Evolutionary conservation across 495 filamentous ascomycete species (phyloP).

Genomic region (Aspergillus bridgeri): DNA sequence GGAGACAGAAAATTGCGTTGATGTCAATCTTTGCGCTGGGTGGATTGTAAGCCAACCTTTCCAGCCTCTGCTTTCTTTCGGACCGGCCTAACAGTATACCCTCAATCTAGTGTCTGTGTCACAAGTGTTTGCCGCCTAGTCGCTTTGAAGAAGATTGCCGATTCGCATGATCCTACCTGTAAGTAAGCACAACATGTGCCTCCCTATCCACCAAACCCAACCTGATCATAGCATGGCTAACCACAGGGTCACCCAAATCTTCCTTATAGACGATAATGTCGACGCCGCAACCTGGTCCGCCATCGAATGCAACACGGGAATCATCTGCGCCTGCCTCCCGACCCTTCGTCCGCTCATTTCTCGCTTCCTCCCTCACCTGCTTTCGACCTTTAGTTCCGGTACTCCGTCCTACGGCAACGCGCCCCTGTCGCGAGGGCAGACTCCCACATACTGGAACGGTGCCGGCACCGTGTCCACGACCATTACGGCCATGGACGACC

Average conservation of each 20-base stretch:
- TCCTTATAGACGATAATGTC: constrained; percentile 48
- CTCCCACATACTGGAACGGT: constrained; percentile 31
- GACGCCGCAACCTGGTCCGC: constrained; percentile 70
- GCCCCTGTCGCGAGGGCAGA: constrained; percentile 14
- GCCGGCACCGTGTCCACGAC: constrained; percentile 28
- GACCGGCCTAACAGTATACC: background rate
- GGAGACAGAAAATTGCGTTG: constrained; percentile 45
- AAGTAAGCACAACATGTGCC: constrained; percentile 7
- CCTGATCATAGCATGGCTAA: background rate
- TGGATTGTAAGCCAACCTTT: constrained; percentile 40
- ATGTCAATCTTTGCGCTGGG: constrained; percentile 50
- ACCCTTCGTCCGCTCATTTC: constrained; percentile 76
- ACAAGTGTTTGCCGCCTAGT: constrained; percentile 42
- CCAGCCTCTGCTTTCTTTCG: background rate
- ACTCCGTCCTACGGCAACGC: constrained; percentile 14
- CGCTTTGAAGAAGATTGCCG: constrained; percentile 34
- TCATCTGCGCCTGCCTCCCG: constrained; percentile 84
- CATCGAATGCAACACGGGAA: constrained; percentile 86
- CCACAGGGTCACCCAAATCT: constrained; percentile 8
- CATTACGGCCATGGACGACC: constrained; percentile 31
- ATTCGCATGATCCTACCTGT: constrained; percentile 44
- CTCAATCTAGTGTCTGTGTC: constrained; percentile 37
- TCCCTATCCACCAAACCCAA: background rate
- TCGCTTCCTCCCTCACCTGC: constrained; percentile 31
- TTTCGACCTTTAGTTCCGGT: constrained; percentile 27